Conservation (phyloP, 2,329 filamentous ascomycete species). For the Rhynchosporium agropyri region DNA sequence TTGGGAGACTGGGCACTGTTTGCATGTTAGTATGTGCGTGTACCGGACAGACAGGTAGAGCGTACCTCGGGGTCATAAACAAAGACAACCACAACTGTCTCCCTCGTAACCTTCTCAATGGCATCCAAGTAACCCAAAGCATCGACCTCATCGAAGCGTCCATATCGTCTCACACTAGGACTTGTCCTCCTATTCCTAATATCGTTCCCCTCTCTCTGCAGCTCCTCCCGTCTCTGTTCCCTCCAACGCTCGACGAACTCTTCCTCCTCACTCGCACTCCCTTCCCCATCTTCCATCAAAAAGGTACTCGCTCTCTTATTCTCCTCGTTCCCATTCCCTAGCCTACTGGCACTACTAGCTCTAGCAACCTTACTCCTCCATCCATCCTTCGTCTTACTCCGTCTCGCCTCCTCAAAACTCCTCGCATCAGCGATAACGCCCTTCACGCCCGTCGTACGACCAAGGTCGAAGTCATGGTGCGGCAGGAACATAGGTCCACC, state of each 20-base stretch:
- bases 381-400: conserved; percentile 36
- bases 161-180: conserved; percentile 77
- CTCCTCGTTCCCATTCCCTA: conserved; percentile 12
- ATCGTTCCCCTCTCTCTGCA: conserved; percentile 64
- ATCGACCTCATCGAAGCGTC: conserved; percentile 80
- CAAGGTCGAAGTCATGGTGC: conserved; percentile 64
- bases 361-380: conserved; percentile 56
- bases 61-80: conserved; percentile 86
- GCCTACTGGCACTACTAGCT: conserved; percentile 26
- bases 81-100: conserved; percentile 88
- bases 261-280: conserved; percentile 59
- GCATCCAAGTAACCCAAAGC: conserved; percentile 93
- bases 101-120: conserved; percentile 82
- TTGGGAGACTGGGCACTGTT: conserved; percentile 74
- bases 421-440: conserved; percentile 84
- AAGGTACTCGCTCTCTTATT: conserved; percentile 35
- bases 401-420: conserved; percentile 70
- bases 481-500: conserved; percentile 56
- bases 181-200: conserved; percentile 70
- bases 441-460: conserved; percentile 79
- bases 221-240: conserved; percentile 74
- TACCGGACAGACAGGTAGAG: conserved; percentile 25
- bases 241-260: conserved; percentile 90
- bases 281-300: conserved; percentile 37
- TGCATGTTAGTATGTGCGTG: conserved; percentile 34